Evolutionary conservation across 306 rosid species (phyloP), one percentile per base, ranked within the genome.

Genomic region (Prunus davidiana): DNA sequence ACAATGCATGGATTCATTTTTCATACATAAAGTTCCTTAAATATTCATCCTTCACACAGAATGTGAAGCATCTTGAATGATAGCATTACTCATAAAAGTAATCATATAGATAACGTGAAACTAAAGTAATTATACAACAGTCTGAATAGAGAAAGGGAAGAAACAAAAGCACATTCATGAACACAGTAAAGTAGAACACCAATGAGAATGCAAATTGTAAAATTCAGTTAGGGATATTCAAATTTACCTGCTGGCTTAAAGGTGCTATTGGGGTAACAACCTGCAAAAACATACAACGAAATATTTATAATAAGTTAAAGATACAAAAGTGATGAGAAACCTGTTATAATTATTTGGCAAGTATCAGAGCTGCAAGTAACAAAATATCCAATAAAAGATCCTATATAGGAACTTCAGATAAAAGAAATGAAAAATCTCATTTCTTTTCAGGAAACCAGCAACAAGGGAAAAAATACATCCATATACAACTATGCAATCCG

Each of bases 191-290:
- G 47, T 51, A 52, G 50, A 12, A 51, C 19, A 50, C 8, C 62
- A 54, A 10, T 6, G 1, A 71, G 55, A 72, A 38, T 8, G 28
- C 56, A 73, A 24, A 73, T 45, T 28, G 16, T 11, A 73, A 41
- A 68, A 14, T 13, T 8, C 28, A 19, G 51, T 7, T 13, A 61
- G 5, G 4, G 18, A 49, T 49, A 16, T 14, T 34, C 1, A 63
- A 30, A 50, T 14, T 75, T 92, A 96, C 99, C 98, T 92, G 99
- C 83, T 96, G 99, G 71, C 98, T 96, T 71, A 96, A 84, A 70
- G 99, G 99, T 47, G 99, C 98, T 75, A 96, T 92, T 5, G 99
- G 99, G 1, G 99, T 96, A 77, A 96, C 98, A 84, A 96, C 98
- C 99, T 96, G 93, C 79, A 83, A 82, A 81, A 80, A 4, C 24